Percentiles rank a stretch among this genome's conserved stretches.
Conservation (phyloP, 768 basidiomycete species). For the Russula compacta region DNA sequence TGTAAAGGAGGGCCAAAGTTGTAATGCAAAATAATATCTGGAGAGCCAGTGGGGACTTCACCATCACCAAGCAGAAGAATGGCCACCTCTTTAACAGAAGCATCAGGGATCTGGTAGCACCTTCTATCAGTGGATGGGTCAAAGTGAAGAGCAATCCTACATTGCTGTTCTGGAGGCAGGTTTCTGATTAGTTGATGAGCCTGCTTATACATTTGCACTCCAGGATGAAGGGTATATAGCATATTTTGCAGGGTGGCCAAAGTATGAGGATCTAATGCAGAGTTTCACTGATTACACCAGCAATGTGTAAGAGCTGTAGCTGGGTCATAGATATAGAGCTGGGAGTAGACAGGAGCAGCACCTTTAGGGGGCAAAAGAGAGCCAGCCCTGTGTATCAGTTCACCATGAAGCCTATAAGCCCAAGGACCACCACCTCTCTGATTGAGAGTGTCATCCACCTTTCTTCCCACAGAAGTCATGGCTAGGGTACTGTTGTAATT, state of each 20-base stretch:
- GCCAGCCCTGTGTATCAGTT: background rate
- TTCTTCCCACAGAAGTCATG: background rate
- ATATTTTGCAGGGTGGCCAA: background rate
- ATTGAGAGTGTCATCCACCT: background rate
- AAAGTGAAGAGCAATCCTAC: background rate
- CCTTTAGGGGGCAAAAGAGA: background rate
- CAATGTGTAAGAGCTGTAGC: no score
- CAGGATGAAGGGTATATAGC: no score
- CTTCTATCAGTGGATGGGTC: no score
- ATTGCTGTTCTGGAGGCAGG: background rate
- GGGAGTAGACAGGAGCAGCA: slow-evolving; percentile 19
- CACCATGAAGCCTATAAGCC: background rate
- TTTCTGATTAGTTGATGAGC: no score
- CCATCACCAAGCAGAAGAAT: no score
- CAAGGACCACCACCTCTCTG: background rate
- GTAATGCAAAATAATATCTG: background rate
- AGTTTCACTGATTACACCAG: background rate
- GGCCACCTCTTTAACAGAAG: no score
- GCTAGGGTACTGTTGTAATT: background rate
- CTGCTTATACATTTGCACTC: no score
- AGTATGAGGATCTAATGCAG: background rate
- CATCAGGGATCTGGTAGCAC: no score
- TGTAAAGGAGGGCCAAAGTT: background rate
- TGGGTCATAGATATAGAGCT: slow-evolving; percentile 13
- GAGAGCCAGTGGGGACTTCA: background rate